Conservation (phyloP, 164 flowering plant species). For the Piper longum region DNA sequence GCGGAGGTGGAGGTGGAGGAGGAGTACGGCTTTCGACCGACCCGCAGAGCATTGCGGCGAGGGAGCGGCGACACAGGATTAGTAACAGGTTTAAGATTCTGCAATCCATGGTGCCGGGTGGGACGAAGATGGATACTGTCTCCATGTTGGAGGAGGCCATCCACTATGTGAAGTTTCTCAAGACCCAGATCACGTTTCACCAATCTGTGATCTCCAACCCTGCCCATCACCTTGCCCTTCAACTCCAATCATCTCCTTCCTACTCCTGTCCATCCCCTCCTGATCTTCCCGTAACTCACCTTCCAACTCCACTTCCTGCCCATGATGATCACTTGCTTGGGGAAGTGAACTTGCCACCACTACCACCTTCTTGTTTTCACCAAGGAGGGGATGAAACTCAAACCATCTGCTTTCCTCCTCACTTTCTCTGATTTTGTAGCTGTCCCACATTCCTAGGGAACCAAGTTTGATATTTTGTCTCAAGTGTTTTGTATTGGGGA, state of each 20-base stretch:
- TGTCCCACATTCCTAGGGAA: no score
- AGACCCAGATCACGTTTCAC: conserved; percentile 66
- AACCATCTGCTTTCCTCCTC: no score
- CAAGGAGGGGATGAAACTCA: not conserved
- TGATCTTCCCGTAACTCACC: not conserved
- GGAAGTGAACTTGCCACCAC: not conserved
- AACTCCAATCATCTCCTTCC: not conserved
- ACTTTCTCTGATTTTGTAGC: no score
- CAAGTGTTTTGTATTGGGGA: no score
- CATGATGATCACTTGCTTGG: not conserved
- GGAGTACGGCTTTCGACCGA: conserved; percentile 56
- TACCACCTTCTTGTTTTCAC: conserved; percentile 2
- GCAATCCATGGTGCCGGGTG: conserved; percentile 75
- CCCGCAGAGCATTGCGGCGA: conserved; percentile 81
- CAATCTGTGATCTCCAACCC: conserved; percentile 24
- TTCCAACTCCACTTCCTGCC: not conserved
- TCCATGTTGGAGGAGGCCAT: conserved; percentile 80
- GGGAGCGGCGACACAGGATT: conserved; percentile 67
- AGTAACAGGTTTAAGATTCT: conserved; percentile 66
- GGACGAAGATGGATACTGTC: conserved; percentile 69
- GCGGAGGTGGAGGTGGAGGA: conserved; percentile 4
- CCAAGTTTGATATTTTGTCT: no score
- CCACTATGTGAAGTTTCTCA: conserved; percentile 69
- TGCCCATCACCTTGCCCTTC: not conserved
- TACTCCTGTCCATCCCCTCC: not conserved